These are phyloP conservation scores for Eucalyptus brandiana DNA, from an alignment of 345 rosid genomes.

Conservation along the genomic window DNA sequence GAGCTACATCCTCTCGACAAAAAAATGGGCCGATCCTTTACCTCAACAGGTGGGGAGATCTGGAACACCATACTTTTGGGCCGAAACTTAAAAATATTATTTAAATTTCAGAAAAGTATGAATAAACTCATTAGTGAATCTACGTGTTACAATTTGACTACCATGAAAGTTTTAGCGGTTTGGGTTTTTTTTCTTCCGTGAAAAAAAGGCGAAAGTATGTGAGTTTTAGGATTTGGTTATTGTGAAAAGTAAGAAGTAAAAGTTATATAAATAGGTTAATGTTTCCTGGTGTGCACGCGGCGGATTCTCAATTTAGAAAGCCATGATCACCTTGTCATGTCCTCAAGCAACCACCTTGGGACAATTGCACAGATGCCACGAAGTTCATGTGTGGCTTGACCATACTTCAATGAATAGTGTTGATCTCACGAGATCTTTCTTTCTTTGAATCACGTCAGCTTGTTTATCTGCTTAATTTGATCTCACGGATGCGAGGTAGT, in stretches of 20 bases:
- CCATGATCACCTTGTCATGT: neutral
- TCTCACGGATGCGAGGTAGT: neutral
- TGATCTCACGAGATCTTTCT: neutral
- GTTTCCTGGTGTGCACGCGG: rapidly evolving
- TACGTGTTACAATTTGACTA: too few species aligned
- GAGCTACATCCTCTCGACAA: neutral
- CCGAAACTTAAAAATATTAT: neutral
- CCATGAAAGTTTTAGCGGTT: neutral
- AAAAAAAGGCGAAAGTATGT: neutral
- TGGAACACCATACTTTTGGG: neutral
- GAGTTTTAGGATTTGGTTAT: neutral
- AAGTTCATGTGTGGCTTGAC: neutral
- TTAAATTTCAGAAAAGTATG: neutral
- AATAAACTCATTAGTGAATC: neutral
- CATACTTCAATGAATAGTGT: neutral
- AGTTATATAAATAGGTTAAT: rapidly evolving
- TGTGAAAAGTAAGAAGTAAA: neutral
- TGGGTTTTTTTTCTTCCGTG: rapidly evolving
- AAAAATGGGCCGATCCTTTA: neutral
- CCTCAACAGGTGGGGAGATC: neutral
- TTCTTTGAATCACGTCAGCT: neutral
- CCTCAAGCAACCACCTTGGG: neutral
- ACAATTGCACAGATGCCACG: rapidly evolving
- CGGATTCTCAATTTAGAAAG: neutral
- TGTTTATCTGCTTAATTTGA: neutral